phyloP scores from a whole-genome alignment of 495 filamentous ascomycete species.

The Daldinia loculata region DNA sequence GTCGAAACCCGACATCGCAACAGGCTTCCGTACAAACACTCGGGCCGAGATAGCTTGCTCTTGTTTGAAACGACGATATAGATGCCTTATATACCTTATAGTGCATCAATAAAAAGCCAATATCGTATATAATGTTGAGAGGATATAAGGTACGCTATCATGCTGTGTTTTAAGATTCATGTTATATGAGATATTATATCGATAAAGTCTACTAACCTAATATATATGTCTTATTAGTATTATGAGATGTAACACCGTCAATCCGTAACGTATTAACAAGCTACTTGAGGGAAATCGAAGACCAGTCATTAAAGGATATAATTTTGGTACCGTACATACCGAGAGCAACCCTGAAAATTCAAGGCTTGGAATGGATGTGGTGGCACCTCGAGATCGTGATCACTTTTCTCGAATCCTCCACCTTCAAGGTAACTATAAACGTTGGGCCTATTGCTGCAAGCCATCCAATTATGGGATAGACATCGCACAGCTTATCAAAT shows the following conservation, averaged over 20 bases:
- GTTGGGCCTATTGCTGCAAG: background rate
- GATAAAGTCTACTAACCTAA: background rate
- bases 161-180: background rate
- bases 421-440: background rate
- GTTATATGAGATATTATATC: background rate
- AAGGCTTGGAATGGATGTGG: conserved; percentile 16
- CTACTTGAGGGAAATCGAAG: background rate
- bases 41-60: background rate
- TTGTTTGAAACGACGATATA: conserved; percentile 13
- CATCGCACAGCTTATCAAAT: background rate
- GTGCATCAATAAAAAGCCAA: background rate
- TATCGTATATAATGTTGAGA: background rate
- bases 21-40: conserved; percentile 9
- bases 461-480: background rate
- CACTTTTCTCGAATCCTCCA: conserved; percentile 4
- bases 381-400: conserved; percentile 22
- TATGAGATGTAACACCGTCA: background rate
- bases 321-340: background rate
- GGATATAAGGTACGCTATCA: background rate
- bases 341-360: background rate
- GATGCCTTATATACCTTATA: background rate
- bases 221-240: background rate
- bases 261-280: background rate
- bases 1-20: conserved; percentile 11
- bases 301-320: background rate